These are phyloP conservation scores for Colletotrichum eleusines DNA, from an alignment of 2,329 filamentous ascomycete species.

Conservation along the genomic window DNA sequence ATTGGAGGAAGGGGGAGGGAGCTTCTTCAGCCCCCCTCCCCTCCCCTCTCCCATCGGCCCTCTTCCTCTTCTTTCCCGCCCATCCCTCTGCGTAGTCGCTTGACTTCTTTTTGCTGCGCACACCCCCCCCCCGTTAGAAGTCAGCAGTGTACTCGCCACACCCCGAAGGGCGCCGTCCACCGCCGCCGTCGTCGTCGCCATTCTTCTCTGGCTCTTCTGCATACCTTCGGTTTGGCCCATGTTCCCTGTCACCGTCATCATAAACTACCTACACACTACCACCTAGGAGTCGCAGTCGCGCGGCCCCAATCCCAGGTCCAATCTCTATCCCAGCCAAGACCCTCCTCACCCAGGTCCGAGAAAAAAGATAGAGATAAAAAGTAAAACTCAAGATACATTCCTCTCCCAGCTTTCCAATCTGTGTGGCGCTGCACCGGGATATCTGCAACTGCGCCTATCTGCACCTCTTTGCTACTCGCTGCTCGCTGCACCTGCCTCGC, in stretches of 20 bases:
- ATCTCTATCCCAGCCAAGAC: constrained; percentile 6
- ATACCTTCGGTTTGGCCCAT: constrained; percentile 11
- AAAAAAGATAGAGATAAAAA: no score
- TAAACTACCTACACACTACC: no score
- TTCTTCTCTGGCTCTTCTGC: constrained; percentile 22
- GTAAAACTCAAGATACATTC: constrained; percentile 2
- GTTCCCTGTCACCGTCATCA: constrained; percentile 30
- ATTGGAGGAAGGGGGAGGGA: neutral
- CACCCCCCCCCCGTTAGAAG: neutral
- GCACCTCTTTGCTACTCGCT: neutral
- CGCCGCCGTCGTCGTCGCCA: constrained; percentile 13
- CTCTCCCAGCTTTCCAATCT: constrained; percentile 27
- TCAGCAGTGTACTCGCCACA: constrained; percentile 17
- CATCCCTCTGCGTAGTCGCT: neutral
- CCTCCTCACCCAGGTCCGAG: constrained; percentile 22
- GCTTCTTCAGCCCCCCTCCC: neutral
- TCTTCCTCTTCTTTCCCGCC: neutral
- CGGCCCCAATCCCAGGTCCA: constrained; percentile 11
- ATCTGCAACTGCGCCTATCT: constrained; percentile 26
- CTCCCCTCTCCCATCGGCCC: no score
- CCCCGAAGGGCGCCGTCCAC: constrained; percentile 18
- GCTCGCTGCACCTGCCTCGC: constrained; percentile 1
- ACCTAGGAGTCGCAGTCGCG: neutral
- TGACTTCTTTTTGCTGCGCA: constrained; percentile 1
- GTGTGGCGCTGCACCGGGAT: constrained; percentile 32